phyloP scores from a whole-genome alignment of 2,329 filamentous ascomycete species.

The Ophiocordyceps camponoti-floridani region DNA sequence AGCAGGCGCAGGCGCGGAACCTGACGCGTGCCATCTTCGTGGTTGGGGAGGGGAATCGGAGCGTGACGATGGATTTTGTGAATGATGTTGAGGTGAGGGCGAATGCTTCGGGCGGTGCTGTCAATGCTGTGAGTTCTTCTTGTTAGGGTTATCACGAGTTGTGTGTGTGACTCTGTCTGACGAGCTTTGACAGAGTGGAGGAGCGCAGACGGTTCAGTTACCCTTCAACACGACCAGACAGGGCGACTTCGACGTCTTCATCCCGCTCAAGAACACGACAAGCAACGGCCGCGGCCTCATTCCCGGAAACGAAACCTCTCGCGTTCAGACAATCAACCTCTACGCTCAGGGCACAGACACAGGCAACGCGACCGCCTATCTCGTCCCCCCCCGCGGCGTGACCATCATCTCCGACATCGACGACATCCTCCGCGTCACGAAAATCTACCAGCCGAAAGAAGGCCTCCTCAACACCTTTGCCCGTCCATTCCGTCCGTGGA shows the following conservation, averaged over 20 bases:
- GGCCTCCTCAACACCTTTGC: constrained; percentile 65
- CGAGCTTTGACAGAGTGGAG: constrained; percentile 22
- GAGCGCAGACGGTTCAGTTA: constrained; percentile 42
- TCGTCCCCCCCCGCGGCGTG: constrained; percentile 51
- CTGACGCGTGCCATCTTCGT: constrained; percentile 56
- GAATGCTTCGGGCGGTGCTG: constrained; percentile 33
- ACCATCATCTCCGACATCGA: constrained; percentile 66
- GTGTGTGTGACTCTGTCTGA: too few relatives aligned
- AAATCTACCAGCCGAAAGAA: constrained; percentile 60
- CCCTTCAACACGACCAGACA: constrained; percentile 47
- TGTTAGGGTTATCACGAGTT: too few relatives aligned
- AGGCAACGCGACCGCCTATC: constrained; percentile 60
- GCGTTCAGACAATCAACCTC: constrained; percentile 50
- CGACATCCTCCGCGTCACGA: constrained; percentile 64
- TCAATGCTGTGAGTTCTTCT: constrained; percentile 18
- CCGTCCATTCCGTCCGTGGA: constrained; percentile 49
- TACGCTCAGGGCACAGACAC: constrained; percentile 44
- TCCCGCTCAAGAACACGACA: constrained; percentile 42
- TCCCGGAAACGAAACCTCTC: constrained; percentile 44
- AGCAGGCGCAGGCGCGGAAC: constrained; percentile 54
- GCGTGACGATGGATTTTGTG: constrained; percentile 43
- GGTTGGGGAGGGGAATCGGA: constrained; percentile 49
- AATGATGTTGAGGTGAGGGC: constrained; percentile 27
- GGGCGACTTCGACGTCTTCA: constrained; percentile 59
- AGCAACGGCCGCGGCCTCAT: constrained; percentile 32